phyloP scores from a whole-genome alignment of 1,139 yeast genomes.

The Nakaseomyces kungkrabaensis region DNA sequence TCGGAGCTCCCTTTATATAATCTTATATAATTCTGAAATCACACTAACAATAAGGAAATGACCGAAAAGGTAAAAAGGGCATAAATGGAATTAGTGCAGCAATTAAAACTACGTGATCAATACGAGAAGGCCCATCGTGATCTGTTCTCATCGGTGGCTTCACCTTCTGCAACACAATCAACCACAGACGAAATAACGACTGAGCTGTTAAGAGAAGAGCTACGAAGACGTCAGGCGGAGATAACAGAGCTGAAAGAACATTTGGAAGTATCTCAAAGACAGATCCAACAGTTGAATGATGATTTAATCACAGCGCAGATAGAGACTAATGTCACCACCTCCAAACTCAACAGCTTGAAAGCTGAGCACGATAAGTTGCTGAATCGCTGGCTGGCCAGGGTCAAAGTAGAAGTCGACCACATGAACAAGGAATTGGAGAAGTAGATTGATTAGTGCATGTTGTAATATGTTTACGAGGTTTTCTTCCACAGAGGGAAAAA shows the following conservation, averaged over 20 bases:
- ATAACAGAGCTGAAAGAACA: slow-evolving; percentile 30
- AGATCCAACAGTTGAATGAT: slow-evolving; percentile 57
- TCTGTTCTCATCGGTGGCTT: not conserved
- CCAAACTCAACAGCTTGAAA: slow-evolving; percentile 33
- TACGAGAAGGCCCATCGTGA: slow-evolving; percentile 1
- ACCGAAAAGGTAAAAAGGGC: not conserved
- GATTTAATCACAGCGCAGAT: slow-evolving; percentile 61
- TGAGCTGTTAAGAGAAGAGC: not conserved
- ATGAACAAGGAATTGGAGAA: slow-evolving; percentile 34
- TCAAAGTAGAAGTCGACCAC: slow-evolving; percentile 47
- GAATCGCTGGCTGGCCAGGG: slow-evolving; percentile 51
- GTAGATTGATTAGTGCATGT: not conserved
- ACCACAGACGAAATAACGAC: not conserved
- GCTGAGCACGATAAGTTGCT: slow-evolving; percentile 47
- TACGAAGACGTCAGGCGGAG: not conserved
- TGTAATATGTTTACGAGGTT: too few species aligned
- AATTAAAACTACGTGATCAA: not conserved
- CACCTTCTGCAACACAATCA: not conserved
- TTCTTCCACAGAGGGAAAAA: too few species aligned
- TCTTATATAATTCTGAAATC: too few species aligned
- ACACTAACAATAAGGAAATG: too few species aligned
- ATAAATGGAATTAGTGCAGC: not conserved
- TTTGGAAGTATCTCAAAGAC: slow-evolving; percentile 42
- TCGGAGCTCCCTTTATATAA: too few species aligned
- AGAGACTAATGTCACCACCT: slow-evolving; percentile 54